Percentiles rank a stretch among this genome's conserved stretches.
These are phyloP conservation scores for Sporothrix inflata DNA, from an alignment of 2,329 filamentous ascomycete genomes.

Conservation along the genomic window DNA sequence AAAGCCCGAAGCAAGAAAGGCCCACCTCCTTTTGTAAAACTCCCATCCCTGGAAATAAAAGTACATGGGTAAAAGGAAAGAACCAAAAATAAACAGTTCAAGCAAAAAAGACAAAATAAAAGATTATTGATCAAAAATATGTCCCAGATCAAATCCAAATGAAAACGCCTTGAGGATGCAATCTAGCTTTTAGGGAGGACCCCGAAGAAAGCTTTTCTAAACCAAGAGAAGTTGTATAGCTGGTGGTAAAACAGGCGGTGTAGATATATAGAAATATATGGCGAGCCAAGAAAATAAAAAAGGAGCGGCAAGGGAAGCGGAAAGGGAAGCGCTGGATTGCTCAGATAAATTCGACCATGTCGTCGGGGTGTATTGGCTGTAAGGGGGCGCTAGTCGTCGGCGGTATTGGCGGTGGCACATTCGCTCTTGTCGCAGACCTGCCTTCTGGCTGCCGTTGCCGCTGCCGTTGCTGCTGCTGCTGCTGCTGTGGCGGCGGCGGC, in stretches of 20 bases:
- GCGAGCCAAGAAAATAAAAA: neutral
- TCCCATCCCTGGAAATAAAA: neutral
- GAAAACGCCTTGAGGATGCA: constrained; percentile 26
- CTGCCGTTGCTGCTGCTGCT: neutral
- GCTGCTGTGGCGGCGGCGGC: neutral
- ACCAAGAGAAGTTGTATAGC: neutral
- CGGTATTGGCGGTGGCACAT: constrained; percentile 26
- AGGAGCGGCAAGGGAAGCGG: neutral
- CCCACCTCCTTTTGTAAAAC: neutral
- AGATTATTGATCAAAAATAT: neutral
- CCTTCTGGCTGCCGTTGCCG: constrained; percentile 4
- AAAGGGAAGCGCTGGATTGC: neutral
- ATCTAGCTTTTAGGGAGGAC: neutral
- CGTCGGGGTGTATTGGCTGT: constrained; percentile 26
- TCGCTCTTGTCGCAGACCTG: neutral
- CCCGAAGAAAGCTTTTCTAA: constrained; percentile 11
- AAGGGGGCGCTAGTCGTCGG: constrained; percentile 24
- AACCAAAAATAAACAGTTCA: neutral
- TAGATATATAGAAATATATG: neutral
- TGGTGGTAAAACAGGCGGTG: constrained; percentile 14
- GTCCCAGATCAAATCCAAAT: neutral
- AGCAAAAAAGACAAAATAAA: neutral
- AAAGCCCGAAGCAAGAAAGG: neutral
- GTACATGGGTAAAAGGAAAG: neutral
- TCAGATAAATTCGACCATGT: constrained; percentile 29